These are phyloP conservation scores for Oropetium thomaeum DNA, from an alignment of 176 grass and related monocot genomes.

Conservation along the genomic window DNA sequence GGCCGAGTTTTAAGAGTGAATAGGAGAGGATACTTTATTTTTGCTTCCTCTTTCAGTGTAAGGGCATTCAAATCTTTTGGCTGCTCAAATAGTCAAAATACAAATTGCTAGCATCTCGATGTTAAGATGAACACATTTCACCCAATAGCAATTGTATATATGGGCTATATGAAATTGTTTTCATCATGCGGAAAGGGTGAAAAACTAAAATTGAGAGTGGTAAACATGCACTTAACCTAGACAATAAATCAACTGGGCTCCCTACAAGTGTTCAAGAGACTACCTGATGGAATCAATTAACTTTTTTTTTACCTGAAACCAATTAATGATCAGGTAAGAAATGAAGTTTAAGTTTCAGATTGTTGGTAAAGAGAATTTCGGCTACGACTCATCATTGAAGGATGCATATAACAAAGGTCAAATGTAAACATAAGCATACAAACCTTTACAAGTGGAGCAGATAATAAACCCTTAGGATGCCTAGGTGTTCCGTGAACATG, in stretches of 20 bases:
- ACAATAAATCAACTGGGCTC: not conserved
- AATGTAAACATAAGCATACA: conserved; percentile 16
- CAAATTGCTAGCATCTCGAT: not conserved
- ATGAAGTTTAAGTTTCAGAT: not conserved
- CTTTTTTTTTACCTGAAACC: too few relatives aligned
- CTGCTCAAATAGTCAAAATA: too few relatives aligned
- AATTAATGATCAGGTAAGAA: not conserved
- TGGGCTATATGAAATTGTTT: not conserved
- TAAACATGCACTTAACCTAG: not conserved
- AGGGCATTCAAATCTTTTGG: too few relatives aligned
- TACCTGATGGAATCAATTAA: not conserved
- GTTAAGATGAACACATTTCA: not conserved
- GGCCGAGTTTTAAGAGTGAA: too few relatives aligned
- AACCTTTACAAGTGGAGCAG: conserved; percentile 82
- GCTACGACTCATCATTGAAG: conserved; percentile 1
- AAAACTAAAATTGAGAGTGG: not conserved
- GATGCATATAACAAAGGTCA: too few relatives aligned
- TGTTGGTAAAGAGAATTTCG: not conserved
- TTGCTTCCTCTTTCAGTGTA: too few relatives aligned
- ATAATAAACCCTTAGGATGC: conserved; percentile 68
- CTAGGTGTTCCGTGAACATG: conserved; percentile 81
- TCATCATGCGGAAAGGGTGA: not conserved
- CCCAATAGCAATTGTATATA: not conserved
- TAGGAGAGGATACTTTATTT: too few relatives aligned
- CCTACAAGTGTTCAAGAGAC: not conserved